Base-by-base conservation (phyloP, 768 basidiomycete genomes). In the Leccinum sublutescens region DNA sequence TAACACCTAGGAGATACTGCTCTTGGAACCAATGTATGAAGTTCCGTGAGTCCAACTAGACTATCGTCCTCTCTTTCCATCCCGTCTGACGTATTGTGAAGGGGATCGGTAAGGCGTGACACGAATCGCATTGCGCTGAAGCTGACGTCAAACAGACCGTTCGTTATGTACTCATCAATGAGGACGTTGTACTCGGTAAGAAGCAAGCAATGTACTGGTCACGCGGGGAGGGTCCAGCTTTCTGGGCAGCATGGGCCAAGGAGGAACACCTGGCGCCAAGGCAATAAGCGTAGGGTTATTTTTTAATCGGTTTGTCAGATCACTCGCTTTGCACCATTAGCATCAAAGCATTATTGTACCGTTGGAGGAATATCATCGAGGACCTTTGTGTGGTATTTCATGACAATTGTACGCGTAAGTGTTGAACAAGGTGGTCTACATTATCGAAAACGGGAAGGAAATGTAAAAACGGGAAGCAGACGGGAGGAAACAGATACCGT, bases 11-110 rank as follows among this genome's bases (percentile, higher is more conserved):
- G 95, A 97, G 75, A 72, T 80, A 21, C 71, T 95, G 3, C 75
- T 98, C 52, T 77, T 95, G 51, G 93, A 98, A 52, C 80, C 93
- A 0, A 97, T 97, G 95, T 96, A 92, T 68, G 90, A 93, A 77
- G 88, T 87, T 50, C 92, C 93, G 87, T 91, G 73, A 84, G 88
- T 85, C 14, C 38, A 33, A 19, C 15, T 57, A 50, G 38, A 23
- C 55, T n/a, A n/a, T 47, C 48, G 45, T 60, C 59, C 34, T 55
- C 29, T 51, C 40, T 14, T 40, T 59, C 8, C 12, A 34, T 31
- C 52, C 33, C 29, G 54, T 50, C 50, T 62, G 19, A 66, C 33
- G 5, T 47, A 15, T 47, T 34, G 29, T 58, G 54, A 54, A 87
- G 87, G 57, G 88, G 88, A 63, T 90, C 88, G 65, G 88, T 89